Evolutionary conservation across 2,329 filamentous ascomycete species (phyloP).

Genomic region (Knufia petricola): DNA sequence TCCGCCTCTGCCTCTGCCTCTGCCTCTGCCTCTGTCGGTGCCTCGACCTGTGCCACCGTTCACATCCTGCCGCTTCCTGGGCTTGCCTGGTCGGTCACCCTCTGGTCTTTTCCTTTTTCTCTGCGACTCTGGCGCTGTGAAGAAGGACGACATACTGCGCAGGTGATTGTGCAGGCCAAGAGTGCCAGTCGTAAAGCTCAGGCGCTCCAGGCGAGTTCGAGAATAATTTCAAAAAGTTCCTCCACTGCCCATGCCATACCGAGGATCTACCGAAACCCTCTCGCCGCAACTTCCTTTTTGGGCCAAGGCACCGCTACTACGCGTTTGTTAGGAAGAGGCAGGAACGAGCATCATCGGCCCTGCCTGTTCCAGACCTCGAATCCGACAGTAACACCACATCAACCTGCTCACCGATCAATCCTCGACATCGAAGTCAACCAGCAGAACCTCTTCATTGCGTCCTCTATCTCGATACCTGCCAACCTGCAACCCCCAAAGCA

Average conservation of each 20-base stretch:
- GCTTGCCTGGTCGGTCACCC: constrained; percentile 30
- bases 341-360: neutral
- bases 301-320: neutral
- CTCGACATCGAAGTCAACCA: neutral
- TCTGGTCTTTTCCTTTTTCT: constrained; percentile 77
- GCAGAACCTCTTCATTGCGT: too few species aligned
- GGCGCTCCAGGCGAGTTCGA: neutral
- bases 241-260: neutral
- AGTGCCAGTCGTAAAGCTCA: neutral
- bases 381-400: too few species aligned
- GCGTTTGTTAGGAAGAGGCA: neutral
- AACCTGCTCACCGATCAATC: neutral
- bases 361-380: neutral
- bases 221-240: constrained; percentile 5
- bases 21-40: constrained; percentile 31
- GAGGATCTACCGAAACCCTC: neutral
- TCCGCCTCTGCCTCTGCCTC: constrained; percentile 35
- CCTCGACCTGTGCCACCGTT: constrained; percentile 28
- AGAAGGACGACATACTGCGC: constrained; percentile 80
- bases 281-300: constrained; percentile 18
- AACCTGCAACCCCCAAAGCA: too few species aligned
- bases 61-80: constrained; percentile 38
- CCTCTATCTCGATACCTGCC: too few species aligned
- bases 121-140: constrained; percentile 75
- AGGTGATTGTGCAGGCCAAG: neutral